phyloP scores from a whole-genome alignment of 352 stramenopile genomes.

The Phytophthora sp. region DNA sequence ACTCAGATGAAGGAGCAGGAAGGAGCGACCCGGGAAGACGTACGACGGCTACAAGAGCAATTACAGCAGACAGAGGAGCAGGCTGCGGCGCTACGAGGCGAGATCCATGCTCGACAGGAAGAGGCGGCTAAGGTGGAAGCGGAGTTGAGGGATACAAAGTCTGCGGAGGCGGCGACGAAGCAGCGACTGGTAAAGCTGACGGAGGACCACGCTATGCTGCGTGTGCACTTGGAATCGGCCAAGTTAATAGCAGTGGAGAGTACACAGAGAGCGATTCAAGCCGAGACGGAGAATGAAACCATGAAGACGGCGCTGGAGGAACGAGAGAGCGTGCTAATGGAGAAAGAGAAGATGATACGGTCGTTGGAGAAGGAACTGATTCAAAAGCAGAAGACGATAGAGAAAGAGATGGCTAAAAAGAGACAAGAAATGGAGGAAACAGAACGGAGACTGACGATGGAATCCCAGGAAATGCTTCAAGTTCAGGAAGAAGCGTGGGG shows the following conservation, averaged over 20 bases:
- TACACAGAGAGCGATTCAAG: conserved; percentile 41
- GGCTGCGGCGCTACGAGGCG: conserved; percentile 49
- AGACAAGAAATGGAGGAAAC: conserved; percentile 28
- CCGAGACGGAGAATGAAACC: conserved; percentile 51
- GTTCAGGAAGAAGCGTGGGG: conserved; percentile 41
- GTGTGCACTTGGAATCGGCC: conserved; percentile 48
- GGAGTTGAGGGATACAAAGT: conserved; percentile 49
- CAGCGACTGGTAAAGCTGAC: conserved; percentile 69
- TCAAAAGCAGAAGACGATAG: conserved; percentile 35
- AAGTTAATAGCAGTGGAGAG: conserved; percentile 45
- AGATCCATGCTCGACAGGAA: conserved; percentile 62
- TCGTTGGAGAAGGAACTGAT: conserved; percentile 39
- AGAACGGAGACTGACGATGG: conserved; percentile 26
- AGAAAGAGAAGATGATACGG: conserved; percentile 22
- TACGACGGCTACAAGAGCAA: conserved; percentile 34
- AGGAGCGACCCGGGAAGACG: conserved; percentile 38
- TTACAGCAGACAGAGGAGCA: conserved; percentile 50
- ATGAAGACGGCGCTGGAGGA: conserved; percentile 34
- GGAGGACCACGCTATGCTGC: conserved; percentile 57
- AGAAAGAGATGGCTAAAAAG: conserved; percentile 37
- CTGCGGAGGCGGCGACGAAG: conserved; percentile 40
- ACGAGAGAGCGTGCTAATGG: conserved; percentile 13
- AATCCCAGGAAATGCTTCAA: conserved; percentile 41
- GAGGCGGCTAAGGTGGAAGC: conserved; percentile 45
- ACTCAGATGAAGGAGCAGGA: conserved; percentile 36